These are phyloP conservation scores for Entrophospora sp. DNA, from an alignment of 192 early-diverging fungal species.

Conservation along the genomic window DNA sequence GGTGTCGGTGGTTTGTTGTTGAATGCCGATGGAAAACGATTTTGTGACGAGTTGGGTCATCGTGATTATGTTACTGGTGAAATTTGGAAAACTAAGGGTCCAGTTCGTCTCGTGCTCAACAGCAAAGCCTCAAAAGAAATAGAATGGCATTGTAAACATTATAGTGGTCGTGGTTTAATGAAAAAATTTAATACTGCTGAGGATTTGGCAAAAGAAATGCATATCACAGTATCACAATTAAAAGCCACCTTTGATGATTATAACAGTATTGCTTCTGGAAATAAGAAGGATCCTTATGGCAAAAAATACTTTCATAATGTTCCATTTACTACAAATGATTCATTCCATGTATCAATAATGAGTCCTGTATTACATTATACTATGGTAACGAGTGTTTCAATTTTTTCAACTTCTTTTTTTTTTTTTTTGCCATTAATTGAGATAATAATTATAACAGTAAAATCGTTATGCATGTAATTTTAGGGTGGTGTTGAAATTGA, in stretches of 20 bases:
- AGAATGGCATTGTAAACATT: constrained; percentile 91
- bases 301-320: constrained; percentile 60
- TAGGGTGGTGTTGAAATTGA: constrained; percentile 81
- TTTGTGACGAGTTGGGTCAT: constrained; percentile 88
- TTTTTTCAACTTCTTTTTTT: constrained; percentile 31
- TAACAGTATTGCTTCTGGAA: constrained; percentile 47
- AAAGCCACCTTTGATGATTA: constrained; percentile 50
- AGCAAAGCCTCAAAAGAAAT: constrained; percentile 79
- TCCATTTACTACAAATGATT: constrained; percentile 43
- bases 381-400: constrained; percentile 44
- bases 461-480: constrained; percentile 27
- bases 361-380: constrained; percentile 82
- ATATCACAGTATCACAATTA: constrained; percentile 39
- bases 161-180: constrained; percentile 83
- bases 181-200: constrained; percentile 67
- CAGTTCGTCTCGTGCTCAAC: constrained; percentile 76
- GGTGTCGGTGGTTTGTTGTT: constrained; percentile 86
- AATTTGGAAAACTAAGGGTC: constrained; percentile 82
- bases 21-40: constrained; percentile 73
- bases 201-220: constrained; percentile 73
- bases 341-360: constrained; percentile 64
- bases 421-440: not conserved
- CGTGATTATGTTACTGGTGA: constrained; percentile 87
- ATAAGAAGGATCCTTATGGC: constrained; percentile 55
- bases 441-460: not conserved